A percentile compares a stretch with the other conserved stretches of the same genome.
Evolutionary conservation across 345 rosid species (phyloP).

Genomic region (Rhodamnia rubescens): DNA sequence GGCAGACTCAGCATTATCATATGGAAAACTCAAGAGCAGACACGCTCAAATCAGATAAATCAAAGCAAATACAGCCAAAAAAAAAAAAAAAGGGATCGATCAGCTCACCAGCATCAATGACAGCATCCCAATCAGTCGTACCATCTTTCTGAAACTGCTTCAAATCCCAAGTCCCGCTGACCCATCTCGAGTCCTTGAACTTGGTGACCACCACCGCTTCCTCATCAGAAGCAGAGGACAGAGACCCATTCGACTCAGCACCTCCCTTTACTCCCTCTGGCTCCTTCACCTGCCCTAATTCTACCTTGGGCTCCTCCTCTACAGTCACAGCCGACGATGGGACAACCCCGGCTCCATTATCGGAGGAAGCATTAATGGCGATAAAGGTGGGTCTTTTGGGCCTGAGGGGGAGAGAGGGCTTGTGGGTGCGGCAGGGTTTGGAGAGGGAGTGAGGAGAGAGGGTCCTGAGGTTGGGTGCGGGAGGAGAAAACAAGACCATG

Average conservation of each 20-base stretch:
- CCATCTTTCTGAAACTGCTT: constrained; percentile 57
- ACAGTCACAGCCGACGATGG: constrained; percentile 14
- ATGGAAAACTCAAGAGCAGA: background rate
- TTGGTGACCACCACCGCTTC: constrained; percentile 14
- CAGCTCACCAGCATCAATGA: constrained; percentile 79
- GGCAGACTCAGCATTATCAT: background rate
- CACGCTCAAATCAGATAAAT: background rate
- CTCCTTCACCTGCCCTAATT: constrained; percentile 15
- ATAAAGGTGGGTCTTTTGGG: constrained; percentile 21
- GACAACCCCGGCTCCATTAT: constrained; percentile 41
- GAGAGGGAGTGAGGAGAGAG: constrained; percentile 16
- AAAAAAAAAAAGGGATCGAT: background rate
- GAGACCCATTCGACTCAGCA: background rate
- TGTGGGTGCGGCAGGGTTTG: constrained; percentile 22
- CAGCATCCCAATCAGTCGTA: constrained; percentile 75
- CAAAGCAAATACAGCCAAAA: background rate
- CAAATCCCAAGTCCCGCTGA: constrained; percentile 91
- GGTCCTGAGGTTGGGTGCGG: constrained; percentile 10
- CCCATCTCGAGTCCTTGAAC: constrained; percentile 66
- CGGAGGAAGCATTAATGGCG: constrained; percentile 27
- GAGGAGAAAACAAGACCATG: constrained; percentile 43
- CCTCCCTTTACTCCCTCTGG: background rate
- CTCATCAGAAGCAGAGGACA: background rate
- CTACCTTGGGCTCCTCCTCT: constrained; percentile 13
- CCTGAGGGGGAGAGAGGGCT: constrained; percentile 13